Conservation (phyloP, 129 eudicot species). For the Chrysanthemum lavandulifolium region DNA sequence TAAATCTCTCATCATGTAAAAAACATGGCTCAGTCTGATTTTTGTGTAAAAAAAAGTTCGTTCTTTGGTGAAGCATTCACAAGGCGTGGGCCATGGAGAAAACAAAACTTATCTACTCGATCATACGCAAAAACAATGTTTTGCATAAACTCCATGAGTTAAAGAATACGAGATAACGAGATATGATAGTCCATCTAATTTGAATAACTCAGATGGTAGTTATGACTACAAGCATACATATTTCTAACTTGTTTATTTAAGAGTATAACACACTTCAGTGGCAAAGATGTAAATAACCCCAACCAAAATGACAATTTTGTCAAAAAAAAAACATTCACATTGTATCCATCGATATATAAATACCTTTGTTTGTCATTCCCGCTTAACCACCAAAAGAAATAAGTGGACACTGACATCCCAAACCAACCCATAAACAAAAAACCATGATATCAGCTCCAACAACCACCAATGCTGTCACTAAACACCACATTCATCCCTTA, state of each 20-base stretch:
- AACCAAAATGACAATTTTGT: neutral
- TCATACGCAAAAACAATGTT: too few relatives aligned
- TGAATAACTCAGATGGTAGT: neutral
- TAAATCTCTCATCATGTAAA: too few relatives aligned
- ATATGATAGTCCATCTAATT: too few relatives aligned
- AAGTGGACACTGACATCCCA: slow-evolving; percentile 10
- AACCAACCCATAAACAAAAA: too few relatives aligned
- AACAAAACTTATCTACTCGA: too few relatives aligned
- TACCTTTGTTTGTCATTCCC: slow-evolving; percentile 1
- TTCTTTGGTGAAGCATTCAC: too few relatives aligned
- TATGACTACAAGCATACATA: neutral
- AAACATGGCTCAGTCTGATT: too few relatives aligned
- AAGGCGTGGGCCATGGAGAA: too few relatives aligned
- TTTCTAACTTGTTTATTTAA: neutral
- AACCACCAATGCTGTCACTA: slow-evolving; percentile 21
- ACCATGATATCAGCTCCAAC: slow-evolving; percentile 9
- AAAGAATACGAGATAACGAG: too few relatives aligned
- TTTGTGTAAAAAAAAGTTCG: too few relatives aligned
- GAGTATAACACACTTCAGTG: neutral
- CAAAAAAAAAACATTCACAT: neutral
- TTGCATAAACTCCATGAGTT: too few relatives aligned
- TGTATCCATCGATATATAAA: neutral
- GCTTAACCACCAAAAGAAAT: slow-evolving; percentile 13
- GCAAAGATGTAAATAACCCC: neutral
- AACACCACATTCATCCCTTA: neutral